Percentiles rank a stretch among this genome's conserved stretches.
Evolutionary conservation across 2,329 filamentous ascomycete genomes (phyloP).

Genomic region (Fonsecaea monophora): DNA sequence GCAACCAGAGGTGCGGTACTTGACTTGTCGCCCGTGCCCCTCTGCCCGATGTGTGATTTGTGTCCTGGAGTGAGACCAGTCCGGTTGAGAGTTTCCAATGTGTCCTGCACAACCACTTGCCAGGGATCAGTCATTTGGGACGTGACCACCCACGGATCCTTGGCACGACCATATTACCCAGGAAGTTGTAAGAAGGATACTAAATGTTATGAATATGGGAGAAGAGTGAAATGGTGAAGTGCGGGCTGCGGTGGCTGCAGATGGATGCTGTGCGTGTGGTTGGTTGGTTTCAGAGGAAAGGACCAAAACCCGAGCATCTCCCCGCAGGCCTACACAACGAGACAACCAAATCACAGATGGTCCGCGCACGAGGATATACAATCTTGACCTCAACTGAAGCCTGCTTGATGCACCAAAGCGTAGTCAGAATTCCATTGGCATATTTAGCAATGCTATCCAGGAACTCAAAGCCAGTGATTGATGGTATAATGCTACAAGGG

Average conservation of each 20-base stretch:
- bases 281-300: neutral
- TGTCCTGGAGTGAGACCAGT: constrained; percentile 10
- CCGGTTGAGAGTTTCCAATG: constrained; percentile 3
- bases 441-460: constrained; percentile 29
- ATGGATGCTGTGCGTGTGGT: neutral
- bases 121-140: constrained; percentile 11
- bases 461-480: constrained; percentile 10
- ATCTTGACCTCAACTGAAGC: neutral
- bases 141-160: neutral
- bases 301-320: neutral
- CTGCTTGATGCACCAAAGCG: neutral
- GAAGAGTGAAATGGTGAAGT: neutral
- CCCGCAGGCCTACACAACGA: neutral
- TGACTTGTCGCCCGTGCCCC: constrained; percentile 15
- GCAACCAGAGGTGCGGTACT: constrained; percentile 9
- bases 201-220: neutral
- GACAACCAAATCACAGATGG: neutral
- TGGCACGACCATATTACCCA: neutral
- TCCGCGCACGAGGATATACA: neutral
- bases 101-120: constrained; percentile 6
- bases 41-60: constrained; percentile 7
- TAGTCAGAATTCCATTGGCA: neutral
- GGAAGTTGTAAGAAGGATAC: neutral
- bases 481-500: constrained; percentile 30
- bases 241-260: neutral